These are phyloP conservation scores for Conringia planisiliqua DNA, from an alignment of 345 rosid genomes.

Conservation along the genomic window DNA sequence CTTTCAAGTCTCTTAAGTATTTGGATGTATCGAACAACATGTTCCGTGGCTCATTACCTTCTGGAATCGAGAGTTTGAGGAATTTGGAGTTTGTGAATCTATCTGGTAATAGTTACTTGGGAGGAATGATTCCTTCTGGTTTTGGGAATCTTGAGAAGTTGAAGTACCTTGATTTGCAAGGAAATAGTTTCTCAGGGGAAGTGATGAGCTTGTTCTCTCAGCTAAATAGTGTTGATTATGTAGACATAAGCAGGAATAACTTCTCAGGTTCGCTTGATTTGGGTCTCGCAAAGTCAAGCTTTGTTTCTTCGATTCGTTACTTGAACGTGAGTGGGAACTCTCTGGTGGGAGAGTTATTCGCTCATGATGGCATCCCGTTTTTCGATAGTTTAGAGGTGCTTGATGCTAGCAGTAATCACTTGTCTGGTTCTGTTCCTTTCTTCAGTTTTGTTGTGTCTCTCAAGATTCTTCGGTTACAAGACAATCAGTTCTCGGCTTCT, in stretches of 20 bases:
- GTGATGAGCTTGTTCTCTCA: constrained; percentile 56
- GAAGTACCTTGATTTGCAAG: constrained; percentile 60
- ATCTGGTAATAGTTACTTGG: constrained; percentile 48
- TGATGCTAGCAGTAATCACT: constrained; percentile 76
- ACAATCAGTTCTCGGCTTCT: constrained; percentile 65
- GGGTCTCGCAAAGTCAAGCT: constrained; percentile 56
- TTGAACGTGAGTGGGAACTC: constrained; percentile 62
- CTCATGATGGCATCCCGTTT: constrained; percentile 75
- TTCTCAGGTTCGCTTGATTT: constrained; percentile 77
- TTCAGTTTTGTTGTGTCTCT: constrained; percentile 78
- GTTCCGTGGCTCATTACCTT: constrained; percentile 54
- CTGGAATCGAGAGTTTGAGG: constrained; percentile 40
- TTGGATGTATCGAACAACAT: constrained; percentile 59
- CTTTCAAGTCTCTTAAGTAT: constrained; percentile 47
- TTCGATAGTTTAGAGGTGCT: constrained; percentile 85
- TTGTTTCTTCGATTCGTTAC: constrained; percentile 60
- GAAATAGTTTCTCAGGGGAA: constrained; percentile 67
- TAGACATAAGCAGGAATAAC: constrained; percentile 66
- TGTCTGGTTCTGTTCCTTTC: constrained; percentile 65
- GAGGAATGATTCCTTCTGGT: constrained; percentile 54
- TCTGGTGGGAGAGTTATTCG: constrained; percentile 62
- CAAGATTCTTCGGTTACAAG: constrained; percentile 60
- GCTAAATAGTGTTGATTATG: constrained; percentile 45
- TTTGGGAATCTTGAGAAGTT: constrained; percentile 46
- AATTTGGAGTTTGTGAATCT: constrained; percentile 51